phyloP scores from a whole-genome alignment of 768 basidiomycete genomes.

The Calocybe gangraenosa region DNA sequence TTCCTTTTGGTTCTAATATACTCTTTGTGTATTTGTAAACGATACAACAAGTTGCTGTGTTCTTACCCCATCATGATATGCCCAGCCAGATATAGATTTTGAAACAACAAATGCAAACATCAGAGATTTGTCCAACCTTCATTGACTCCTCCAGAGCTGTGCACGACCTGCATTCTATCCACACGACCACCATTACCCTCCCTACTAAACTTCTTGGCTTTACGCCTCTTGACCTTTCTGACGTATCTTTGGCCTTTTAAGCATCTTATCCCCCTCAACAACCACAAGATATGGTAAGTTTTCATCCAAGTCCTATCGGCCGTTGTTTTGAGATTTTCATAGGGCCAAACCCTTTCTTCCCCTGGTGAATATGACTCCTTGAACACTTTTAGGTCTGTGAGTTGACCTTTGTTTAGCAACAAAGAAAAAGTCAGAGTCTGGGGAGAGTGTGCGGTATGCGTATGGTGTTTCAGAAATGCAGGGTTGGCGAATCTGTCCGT shows the following conservation, averaged over 20 bases:
- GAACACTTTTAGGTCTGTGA: conserved; percentile 11
- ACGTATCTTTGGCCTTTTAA: conserved; percentile 11
- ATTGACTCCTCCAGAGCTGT: conserved; percentile 18
- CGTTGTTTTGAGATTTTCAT: conserved; percentile 16
- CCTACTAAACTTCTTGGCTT: conserved; percentile 20
- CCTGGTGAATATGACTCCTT: conserved; percentile 50
- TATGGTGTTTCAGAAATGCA: conserved; percentile 96
- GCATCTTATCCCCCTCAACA: conserved; percentile 6
- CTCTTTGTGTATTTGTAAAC: too few species aligned
- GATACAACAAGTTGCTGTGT: too few species aligned
- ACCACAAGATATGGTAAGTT: conserved; percentile 27
- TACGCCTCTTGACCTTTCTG: conserved; percentile 13
- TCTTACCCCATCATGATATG: neutral
- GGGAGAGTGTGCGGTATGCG: conserved; percentile 62
- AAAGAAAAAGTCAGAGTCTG: conserved; percentile 73
- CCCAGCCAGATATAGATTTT: neutral
- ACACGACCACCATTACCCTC: conserved; percentile 30
- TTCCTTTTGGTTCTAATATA: too few species aligned
- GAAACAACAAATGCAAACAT: conserved; percentile 27
- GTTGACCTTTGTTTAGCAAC: conserved; percentile 48
- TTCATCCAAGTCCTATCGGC: conserved; percentile 5
- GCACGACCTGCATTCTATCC: conserved; percentile 24
- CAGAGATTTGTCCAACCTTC: conserved; percentile 16
- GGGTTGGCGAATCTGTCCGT: conserved; percentile 97
- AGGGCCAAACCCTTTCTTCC: conserved; percentile 86